Percentiles rank a stretch among this genome's conserved stretches.
Evolutionary conservation across 2,329 filamentous ascomycete genomes (phyloP).

Genomic region (Pseudogymnoascus sp.): DNA sequence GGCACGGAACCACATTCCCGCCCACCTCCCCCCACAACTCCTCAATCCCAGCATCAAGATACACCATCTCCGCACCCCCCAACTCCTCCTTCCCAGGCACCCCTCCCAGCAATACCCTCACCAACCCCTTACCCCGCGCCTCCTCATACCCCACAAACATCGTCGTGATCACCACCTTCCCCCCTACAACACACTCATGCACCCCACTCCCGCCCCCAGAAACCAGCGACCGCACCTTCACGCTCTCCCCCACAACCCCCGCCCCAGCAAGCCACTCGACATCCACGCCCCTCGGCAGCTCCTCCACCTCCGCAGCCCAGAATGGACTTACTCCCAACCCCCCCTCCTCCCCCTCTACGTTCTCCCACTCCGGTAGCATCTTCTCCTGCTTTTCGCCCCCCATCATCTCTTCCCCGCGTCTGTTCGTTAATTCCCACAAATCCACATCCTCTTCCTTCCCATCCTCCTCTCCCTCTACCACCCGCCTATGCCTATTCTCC

Average conservation of each 20-base stretch:
- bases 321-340: constrained; percentile 48
- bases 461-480: constrained; percentile 44
- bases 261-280: constrained; percentile 78
- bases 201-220: not conserved
- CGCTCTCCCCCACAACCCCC: constrained; percentile 37
- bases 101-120: not conserved
- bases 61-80: not conserved
- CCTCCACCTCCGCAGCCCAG: constrained; percentile 66
- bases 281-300: constrained; percentile 61
- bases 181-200: not conserved
- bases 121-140: not conserved
- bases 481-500: constrained; percentile 26
- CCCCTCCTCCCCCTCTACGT: constrained; percentile 27
- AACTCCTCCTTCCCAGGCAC: constrained; percentile 9
- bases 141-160: constrained; percentile 15
- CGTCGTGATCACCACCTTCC: not conserved
- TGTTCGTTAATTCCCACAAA: constrained; percentile 59
- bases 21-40: not conserved
- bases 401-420: constrained; percentile 33
- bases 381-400: constrained; percentile 21
- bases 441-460: constrained; percentile 45
- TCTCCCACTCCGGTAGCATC: constrained; percentile 43
- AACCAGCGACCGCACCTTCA: constrained; percentile 15
- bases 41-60: constrained; percentile 13
- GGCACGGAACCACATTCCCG: constrained; percentile 32